Conservation (phyloP, 805 yeast species). For the Candida suzukii region DNA sequence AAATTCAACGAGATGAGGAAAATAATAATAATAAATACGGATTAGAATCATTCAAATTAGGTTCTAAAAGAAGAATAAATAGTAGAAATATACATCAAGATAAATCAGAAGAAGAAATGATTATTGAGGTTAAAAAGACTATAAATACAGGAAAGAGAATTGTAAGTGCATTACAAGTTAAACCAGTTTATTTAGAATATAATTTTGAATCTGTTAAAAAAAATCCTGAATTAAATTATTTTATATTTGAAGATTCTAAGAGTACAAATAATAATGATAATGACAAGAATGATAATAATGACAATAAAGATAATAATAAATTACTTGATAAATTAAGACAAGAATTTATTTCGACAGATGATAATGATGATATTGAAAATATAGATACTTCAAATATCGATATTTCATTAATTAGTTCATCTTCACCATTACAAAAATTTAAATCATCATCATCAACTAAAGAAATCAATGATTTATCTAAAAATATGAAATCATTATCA, state of each 20-base stretch:
- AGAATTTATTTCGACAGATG: constrained; percentile 27
- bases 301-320: constrained; percentile 9
- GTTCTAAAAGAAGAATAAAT: background rate
- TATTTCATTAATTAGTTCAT: no score
- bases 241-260: background rate
- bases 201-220: constrained; percentile 21
- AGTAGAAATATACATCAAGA: background rate
- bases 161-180: constrained; percentile 14
- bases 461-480: background rate
- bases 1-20: background rate
- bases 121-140: background rate
- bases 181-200: constrained; percentile 19
- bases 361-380: constrained; percentile 12
- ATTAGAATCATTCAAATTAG: background rate
- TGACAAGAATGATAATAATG: constrained; percentile 3
- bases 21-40: no score
- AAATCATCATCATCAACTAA: background rate
- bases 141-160: constrained; percentile 7
- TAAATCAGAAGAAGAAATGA: background rate
- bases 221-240: background rate
- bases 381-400: background rate
- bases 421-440: no score
- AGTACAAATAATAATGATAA: constrained; percentile 1
- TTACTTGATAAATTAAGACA: constrained; percentile 22
- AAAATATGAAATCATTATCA: no score